Evolutionary conservation across 768 basidiomycete species (phyloP).

Genomic region (Mycena rebaudengoi): DNA sequence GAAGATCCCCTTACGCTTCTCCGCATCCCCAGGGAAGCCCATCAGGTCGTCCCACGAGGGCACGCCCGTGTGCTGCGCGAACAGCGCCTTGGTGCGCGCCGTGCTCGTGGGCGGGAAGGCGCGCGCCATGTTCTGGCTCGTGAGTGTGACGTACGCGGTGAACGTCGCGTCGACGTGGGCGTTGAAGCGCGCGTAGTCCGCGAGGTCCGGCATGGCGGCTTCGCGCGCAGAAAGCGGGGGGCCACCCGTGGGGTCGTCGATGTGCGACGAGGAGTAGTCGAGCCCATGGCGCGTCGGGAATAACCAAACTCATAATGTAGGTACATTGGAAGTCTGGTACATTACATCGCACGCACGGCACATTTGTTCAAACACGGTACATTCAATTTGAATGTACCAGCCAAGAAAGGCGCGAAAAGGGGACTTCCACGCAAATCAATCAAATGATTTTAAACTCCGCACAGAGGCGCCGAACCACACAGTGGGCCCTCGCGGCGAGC

Average conservation of each 20-base stretch:
- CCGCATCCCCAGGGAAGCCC: neutral
- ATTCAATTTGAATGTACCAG: too few relatives aligned
- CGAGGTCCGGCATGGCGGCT: neutral
- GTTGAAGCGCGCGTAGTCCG: conserved; percentile 15
- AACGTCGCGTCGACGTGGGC: conserved; percentile 14
- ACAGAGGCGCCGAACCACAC: too few relatives aligned
- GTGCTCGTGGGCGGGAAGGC: conserved; percentile 9
- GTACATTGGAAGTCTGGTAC: too few relatives aligned
- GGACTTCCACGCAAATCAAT: too few relatives aligned
- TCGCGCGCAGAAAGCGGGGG: conserved; percentile 9
- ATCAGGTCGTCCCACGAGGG: conserved; percentile 13
- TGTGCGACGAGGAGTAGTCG: conserved; percentile 15
- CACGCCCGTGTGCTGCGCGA: conserved; percentile 3
- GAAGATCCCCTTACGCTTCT: neutral
- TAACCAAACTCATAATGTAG: too few relatives aligned
- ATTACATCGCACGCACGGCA: too few relatives aligned
- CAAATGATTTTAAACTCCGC: too few relatives aligned
- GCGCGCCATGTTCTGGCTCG: neutral
- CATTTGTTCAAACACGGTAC: too few relatives aligned
- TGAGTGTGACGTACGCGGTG: neutral
- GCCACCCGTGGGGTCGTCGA: neutral
- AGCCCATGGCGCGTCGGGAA: too few relatives aligned
- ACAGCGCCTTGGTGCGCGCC: neutral
- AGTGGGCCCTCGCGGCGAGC: too few relatives aligned
- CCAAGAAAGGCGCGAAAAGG: too few relatives aligned